A percentile compares a stretch with the other conserved stretches of the same genome.
phyloP scores from a whole-genome alignment of 2,329 filamentous ascomycete species.

The Alternaria rosae region DNA sequence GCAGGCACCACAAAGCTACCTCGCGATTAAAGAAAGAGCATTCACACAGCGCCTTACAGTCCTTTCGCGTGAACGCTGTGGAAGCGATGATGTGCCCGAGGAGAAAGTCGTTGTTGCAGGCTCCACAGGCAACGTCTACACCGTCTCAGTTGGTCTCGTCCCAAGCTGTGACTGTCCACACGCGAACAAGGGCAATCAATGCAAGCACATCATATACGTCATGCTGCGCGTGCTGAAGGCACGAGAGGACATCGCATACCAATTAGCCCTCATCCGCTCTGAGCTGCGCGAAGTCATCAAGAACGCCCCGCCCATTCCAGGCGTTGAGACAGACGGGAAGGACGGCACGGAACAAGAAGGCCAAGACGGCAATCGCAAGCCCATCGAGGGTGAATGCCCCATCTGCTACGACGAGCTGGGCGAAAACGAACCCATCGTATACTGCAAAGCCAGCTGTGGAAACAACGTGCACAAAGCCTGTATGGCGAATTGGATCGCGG shows the following conservation, averaged over 20 bases:
- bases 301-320: conserved; percentile 59
- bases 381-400: conserved; percentile 68
- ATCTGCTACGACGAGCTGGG: conserved; percentile 59
- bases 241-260: conserved; percentile 63
- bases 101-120: conserved; percentile 67
- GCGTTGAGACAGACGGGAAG: conserved; percentile 43
- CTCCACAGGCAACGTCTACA: conserved; percentile 69
- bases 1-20: conserved; percentile 56
- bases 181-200: conserved; percentile 63
- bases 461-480: conserved; percentile 69
- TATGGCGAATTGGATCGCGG: conserved; percentile 61
- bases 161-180: conserved; percentile 66
- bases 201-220: conserved; percentile 71
- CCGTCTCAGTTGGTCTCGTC: conserved; percentile 59
- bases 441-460: conserved; percentile 67
- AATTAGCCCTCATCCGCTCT: conserved; percentile 65
- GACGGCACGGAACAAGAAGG: conserved; percentile 33
- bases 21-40: conserved; percentile 58
- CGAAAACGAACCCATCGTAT: conserved; percentile 51
- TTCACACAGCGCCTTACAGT: conserved; percentile 65
- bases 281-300: conserved; percentile 66
- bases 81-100: conserved; percentile 55
- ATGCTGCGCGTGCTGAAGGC: conserved; percentile 66
- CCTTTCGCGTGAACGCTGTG: conserved; percentile 58
- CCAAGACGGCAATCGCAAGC: conserved; percentile 61